Percentiles rank a stretch among this genome's conserved stretches.
Evolutionary conservation across 805 yeast species (phyloP).

Genomic region (Saccharomyces eubayanus): DNA sequence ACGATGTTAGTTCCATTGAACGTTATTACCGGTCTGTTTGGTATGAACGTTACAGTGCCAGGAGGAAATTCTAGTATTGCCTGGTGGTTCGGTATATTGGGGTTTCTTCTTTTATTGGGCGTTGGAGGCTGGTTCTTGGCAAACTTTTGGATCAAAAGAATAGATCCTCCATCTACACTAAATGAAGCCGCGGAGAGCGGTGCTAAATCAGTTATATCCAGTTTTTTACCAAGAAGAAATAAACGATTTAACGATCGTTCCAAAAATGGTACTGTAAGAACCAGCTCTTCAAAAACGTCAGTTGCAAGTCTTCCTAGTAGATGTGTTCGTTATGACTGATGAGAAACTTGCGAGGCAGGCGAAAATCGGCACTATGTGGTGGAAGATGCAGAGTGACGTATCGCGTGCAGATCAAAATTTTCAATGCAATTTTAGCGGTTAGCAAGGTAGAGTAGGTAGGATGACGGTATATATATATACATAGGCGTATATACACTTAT

Average conservation of each 20-base stretch:
- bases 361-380: no score
- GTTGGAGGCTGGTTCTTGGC: slow-evolving; percentile 35
- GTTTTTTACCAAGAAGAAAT: slow-evolving; percentile 14
- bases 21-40: slow-evolving; percentile 83
- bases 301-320: slow-evolving; percentile 17
- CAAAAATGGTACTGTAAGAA: background rate
- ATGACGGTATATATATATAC: no score
- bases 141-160: slow-evolving; percentile 32
- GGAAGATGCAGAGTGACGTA: no score
- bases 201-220: slow-evolving; percentile 29
- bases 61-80: slow-evolving; percentile 43
- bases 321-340: slow-evolving; percentile 14
- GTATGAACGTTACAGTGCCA: slow-evolving; percentile 90
- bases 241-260: slow-evolving; percentile 1
- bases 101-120: slow-evolving; percentile 39
- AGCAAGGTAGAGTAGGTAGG: no score
- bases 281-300: slow-evolving; percentile 7
- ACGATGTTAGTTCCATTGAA: slow-evolving; percentile 89
- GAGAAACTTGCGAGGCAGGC: background rate
- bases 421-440: no score
- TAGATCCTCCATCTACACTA: slow-evolving; percentile 26
- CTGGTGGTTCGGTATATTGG: slow-evolving; percentile 68
- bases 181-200: slow-evolving; percentile 30
- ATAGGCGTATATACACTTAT: no score
- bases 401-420: no score